These are phyloP conservation scores for Tulasnella sp. DNA, from an alignment of 768 basidiomycete genomes.

Conservation along the genomic window DNA sequence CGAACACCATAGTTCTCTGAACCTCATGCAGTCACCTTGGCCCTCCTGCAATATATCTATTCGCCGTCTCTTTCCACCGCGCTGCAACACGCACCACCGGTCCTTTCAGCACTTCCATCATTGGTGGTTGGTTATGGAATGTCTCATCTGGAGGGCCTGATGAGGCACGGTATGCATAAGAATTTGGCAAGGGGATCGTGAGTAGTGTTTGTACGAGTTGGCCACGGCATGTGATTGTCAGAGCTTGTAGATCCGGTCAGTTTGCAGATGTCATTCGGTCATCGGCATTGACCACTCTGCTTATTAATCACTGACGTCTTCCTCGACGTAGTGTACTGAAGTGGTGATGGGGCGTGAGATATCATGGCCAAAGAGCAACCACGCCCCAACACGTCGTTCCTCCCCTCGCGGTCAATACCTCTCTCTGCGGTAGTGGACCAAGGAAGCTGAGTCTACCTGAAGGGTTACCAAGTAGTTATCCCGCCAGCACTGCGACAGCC, in stretches of 20 bases:
- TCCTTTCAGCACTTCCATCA: slow-evolving; percentile 76
- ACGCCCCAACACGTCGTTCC: not conserved
- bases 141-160: slow-evolving; percentile 58
- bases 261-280: slow-evolving; percentile 19
- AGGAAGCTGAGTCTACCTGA: not conserved
- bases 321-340: slow-evolving; percentile 45
- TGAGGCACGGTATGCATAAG: slow-evolving; percentile 92
- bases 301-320: not conserved
- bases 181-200: slow-evolving; percentile 53
- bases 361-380: not conserved
- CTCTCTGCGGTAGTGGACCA: not conserved
- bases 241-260: slow-evolving; percentile 78
- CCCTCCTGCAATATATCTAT: slow-evolving; percentile 90
- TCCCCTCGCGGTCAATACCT: slow-evolving; percentile 14
- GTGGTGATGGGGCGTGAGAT: slow-evolving; percentile 56
- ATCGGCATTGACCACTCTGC: too few relatives aligned
- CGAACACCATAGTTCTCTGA: slow-evolving; percentile 75
- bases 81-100: slow-evolving; percentile 80
- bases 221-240: slow-evolving; percentile 84
- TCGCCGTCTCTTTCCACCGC: slow-evolving; percentile 76
- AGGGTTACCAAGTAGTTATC: too few relatives aligned
- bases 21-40: slow-evolving; percentile 78
- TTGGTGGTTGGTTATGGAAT: slow-evolving; percentile 76
- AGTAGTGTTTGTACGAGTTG: slow-evolving; percentile 92
- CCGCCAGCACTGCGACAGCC: too few relatives aligned